Base-by-base conservation (phyloP, 2,329 filamentous ascomycete genomes). In the Emmonsiellopsis sp. region DNA sequence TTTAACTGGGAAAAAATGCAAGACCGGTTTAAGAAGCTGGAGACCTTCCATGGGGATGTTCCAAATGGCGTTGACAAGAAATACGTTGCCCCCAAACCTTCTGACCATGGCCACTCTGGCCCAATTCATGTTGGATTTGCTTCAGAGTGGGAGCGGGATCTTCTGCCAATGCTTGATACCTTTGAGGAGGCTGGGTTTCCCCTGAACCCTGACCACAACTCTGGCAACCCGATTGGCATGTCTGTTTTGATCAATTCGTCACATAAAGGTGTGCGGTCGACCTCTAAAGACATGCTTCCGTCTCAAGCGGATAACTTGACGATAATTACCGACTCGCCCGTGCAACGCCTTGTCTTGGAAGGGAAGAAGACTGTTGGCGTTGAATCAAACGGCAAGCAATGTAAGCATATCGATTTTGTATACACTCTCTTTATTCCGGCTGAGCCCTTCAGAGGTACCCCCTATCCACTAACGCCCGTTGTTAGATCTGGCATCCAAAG, bases 171-270 rank as follows among this genome's bases (percentile, higher is more conserved):
- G 34, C 62, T 78, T 42, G 73, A 79, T 55, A 63, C 73, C 6
- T 77, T 78, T 42, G 70, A 77, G 54, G 62, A 77, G 39, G 69
- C 72, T 27, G 79, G 79, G 0, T 69, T 76, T 37, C 66, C 72
- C 0, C 57, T 74, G 14, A 83, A 83, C 55, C 69, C 70, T 0
- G 80, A 83, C 57, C 72, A 79, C 40, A 83, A 84, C 56, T 77
- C 75, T 6, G 81, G 81, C 0, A 73, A 83, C 59, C 79, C 78
- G 0, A 68, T 83, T 33, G 82, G 82, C 3, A 74, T 83, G 66
- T 73, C 73, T 1, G 64, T 77, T 43, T 60, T 72, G 13, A 74
- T 79, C 56, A 77, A 74, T 46, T 79, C 78, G 9, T 70, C 75
- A n/a, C 61, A 70, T 31, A 67, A 74, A 6, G 79, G 78, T 0